A percentile compares a stretch with the other conserved stretches of the same genome.
Conservation (phyloP, 192 early-diverging fungal genomes). For the Phycomyces nitens region DNA sequence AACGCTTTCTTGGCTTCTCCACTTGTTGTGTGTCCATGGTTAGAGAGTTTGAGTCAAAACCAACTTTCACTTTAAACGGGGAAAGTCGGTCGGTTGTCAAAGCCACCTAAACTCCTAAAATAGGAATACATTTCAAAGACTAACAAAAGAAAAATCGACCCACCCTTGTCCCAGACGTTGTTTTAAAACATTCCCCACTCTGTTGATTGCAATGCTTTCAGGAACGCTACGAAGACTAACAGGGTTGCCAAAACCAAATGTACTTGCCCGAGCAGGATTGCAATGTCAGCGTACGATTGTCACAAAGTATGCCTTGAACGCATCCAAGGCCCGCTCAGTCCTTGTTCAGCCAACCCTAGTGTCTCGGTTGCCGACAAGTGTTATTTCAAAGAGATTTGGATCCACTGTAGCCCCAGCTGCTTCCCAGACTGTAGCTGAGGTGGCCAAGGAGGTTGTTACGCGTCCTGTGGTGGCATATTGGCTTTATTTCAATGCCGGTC, state of each 20-base stretch:
- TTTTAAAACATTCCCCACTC: not conserved
- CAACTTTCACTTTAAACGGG: not conserved
- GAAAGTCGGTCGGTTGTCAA: not conserved
- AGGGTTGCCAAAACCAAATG: too few relatives aligned
- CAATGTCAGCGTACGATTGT: too few relatives aligned
- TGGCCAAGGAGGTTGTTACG: not conserved
- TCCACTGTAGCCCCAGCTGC: not conserved
- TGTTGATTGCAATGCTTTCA: too few relatives aligned
- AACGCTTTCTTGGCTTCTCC: conserved; percentile 47
- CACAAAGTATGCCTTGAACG: not conserved
- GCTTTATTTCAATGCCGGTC: conserved; percentile 82
- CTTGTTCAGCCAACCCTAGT: not conserved
- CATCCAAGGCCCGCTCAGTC: not conserved
- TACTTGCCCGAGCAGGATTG: too few relatives aligned
- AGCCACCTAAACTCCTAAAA: not conserved
- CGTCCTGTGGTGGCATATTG: conserved; percentile 84
- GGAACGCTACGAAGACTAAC: too few relatives aligned
- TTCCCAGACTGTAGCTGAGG: not conserved
- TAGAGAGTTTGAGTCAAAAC: not conserved
- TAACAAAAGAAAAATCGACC: not conserved
- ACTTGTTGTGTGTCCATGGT: conserved; percentile 6
- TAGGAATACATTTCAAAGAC: not conserved
- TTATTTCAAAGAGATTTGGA: too few relatives aligned
- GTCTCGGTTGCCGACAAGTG: not conserved
- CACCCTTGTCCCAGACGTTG: not conserved